A percentile compares a stretch with the other conserved stretches of the same genome.
These are phyloP conservation scores for Cercophora samala DNA, from an alignment of 495 filamentous ascomycete genomes.

Conservation along the genomic window DNA sequence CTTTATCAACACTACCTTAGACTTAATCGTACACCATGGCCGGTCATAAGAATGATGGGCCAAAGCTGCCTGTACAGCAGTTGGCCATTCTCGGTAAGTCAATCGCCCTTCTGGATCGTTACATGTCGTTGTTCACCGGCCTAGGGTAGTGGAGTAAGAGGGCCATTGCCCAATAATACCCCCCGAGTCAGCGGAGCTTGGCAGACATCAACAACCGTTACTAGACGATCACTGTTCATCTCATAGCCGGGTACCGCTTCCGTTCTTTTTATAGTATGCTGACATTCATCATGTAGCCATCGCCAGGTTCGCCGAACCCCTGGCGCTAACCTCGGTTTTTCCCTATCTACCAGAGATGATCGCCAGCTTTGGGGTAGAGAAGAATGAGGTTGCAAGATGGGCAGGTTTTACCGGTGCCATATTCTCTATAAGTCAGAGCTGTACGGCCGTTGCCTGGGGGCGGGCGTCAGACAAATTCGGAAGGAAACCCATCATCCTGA, in stretches of 20 bases:
- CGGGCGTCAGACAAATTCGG: conserved; percentile 68
- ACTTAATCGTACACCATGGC: conserved; percentile 28
- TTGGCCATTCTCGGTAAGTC: conserved; percentile 63
- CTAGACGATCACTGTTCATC: not conserved
- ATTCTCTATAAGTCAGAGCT: conserved; percentile 68
- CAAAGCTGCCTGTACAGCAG: conserved; percentile 48
- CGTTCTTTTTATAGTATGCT: conserved; percentile 25
- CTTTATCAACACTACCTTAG: not conserved
- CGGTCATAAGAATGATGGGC: conserved; percentile 30
- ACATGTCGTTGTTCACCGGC: not conserved
- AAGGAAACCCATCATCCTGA: conserved; percentile 70
- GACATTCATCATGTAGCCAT: conserved; percentile 48
- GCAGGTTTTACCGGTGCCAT: conserved; percentile 67
- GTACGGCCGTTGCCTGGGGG: conserved; percentile 78
- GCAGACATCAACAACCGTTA: not conserved
- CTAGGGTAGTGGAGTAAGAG: not conserved
- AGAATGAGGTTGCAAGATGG: conserved; percentile 72
- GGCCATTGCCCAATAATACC: not conserved
- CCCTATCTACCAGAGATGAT: conserved; percentile 94
- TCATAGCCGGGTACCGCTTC: conserved; percentile 16
- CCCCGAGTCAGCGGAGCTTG: not conserved
- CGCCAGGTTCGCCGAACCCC: conserved; percentile 80
- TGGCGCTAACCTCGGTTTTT: conserved; percentile 79
- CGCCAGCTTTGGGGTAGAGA: conserved; percentile 68
- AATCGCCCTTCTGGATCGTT: conserved; percentile 11